Conservation (phyloP, 1,284 basidiomycete species). For the Entoloma clypeatum region DNA sequence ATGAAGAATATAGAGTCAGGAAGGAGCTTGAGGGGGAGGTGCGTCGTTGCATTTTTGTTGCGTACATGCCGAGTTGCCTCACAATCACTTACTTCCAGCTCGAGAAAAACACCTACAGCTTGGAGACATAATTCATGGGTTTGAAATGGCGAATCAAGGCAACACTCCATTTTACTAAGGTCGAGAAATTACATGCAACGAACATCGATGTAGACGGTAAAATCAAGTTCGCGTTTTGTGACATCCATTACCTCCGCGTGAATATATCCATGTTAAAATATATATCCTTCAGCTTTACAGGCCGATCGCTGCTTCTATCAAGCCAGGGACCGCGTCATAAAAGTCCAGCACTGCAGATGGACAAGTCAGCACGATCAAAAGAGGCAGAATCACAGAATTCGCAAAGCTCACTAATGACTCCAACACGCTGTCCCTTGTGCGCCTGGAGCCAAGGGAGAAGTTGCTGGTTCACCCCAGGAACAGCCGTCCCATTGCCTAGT, state of each 20-base stretch:
- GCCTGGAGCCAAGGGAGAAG: conserved; percentile 37
- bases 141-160: too few relatives aligned
- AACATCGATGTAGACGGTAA: too few relatives aligned
- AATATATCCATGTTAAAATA: not conserved
- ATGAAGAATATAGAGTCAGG: conserved; percentile 72
- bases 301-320: conserved; percentile 37
- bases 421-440: conserved; percentile 39
- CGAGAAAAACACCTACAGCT: conserved; percentile 21
- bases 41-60: conserved; percentile 21
- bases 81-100: conserved; percentile 7
- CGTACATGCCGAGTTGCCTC: not conserved
- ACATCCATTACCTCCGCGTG: too few relatives aligned
- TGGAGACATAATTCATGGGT: conserved; percentile 18
- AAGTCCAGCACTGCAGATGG: conserved; percentile 37
- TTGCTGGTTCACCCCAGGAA: conserved; percentile 38
- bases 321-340: conserved; percentile 36
- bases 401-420: conserved; percentile 36
- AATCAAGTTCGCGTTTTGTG: too few relatives aligned
- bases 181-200: too few relatives aligned
- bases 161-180: too few relatives aligned
- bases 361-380: not conserved
- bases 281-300: conserved; percentile 19
- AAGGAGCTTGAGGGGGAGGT: conserved; percentile 77
- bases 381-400: not conserved
- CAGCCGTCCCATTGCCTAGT: conserved; percentile 31